Conservation (phyloP, 1,284 basidiomycete genomes). For the Apiotrichum sp. region DNA sequence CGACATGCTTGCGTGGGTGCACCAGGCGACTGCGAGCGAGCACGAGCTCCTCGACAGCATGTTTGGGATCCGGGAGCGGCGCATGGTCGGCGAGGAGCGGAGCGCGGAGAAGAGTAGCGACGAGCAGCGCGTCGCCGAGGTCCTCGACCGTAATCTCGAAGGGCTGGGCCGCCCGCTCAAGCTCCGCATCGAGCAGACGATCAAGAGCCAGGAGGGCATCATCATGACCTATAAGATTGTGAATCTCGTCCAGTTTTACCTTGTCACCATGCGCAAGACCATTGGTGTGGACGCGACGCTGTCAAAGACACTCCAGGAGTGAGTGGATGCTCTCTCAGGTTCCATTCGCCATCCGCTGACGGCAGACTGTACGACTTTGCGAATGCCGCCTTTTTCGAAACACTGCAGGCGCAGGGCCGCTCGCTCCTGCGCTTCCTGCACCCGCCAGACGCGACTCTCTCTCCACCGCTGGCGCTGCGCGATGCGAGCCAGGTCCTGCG, state of each 20-base stretch:
- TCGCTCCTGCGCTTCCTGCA: slow-evolving; percentile 64
- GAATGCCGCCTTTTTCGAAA: slow-evolving; percentile 76
- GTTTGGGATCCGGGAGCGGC: slow-evolving; percentile 64
- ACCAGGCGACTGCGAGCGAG: slow-evolving; percentile 90
- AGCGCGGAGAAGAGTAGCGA: slow-evolving; percentile 52
- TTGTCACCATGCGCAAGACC: slow-evolving; percentile 83
- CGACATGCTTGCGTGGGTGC: slow-evolving; percentile 98
- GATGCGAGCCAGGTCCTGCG: slow-evolving; percentile 76
- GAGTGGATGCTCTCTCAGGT: slow-evolving; percentile 50
- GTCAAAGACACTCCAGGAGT: slow-evolving; percentile 75
- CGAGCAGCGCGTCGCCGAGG: slow-evolving; percentile 69
- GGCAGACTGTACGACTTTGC: slow-evolving; percentile 69
- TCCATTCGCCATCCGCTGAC: neutral
- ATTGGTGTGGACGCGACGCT: slow-evolving; percentile 75
- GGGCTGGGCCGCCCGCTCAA: slow-evolving; percentile 81
- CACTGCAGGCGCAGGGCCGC: slow-evolving; percentile 72
- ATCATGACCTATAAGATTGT: slow-evolving; percentile 87
- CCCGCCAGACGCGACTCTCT: slow-evolving; percentile 68
- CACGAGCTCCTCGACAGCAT: slow-evolving; percentile 83
- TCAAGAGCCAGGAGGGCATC: slow-evolving; percentile 84
- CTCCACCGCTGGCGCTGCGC: slow-evolving; percentile 68
- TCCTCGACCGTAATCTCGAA: slow-evolving; percentile 76
- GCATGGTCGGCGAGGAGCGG: slow-evolving; percentile 60
- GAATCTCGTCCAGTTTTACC: slow-evolving; percentile 90
- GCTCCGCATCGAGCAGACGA: slow-evolving; percentile 83